Conservation (phyloP, 371 early-diverging fungal species). For the Mortierella sp. region DNA sequence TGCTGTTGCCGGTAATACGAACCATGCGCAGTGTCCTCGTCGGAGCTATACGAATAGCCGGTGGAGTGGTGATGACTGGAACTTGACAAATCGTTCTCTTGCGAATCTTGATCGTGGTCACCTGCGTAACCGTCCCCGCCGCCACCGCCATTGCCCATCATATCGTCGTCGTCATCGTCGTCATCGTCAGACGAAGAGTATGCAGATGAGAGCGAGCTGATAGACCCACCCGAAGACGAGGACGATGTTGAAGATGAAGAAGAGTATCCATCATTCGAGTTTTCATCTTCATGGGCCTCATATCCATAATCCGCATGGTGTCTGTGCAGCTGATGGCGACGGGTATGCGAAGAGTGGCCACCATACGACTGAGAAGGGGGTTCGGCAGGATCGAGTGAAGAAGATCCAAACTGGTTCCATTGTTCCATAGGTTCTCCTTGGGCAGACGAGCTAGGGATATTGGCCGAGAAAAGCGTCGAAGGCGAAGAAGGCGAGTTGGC, state of each 20-base stretch:
- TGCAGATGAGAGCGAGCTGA: constrained; percentile 10
- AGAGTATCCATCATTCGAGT: constrained; percentile 29
- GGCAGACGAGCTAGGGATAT: background rate
- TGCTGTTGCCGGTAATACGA: background rate
- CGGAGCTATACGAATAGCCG: too few species aligned
- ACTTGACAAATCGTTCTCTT: constrained; percentile 25
- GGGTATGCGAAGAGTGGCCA: constrained; percentile 3
- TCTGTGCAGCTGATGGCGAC: constrained; percentile 1
- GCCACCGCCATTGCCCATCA: constrained; percentile 6
- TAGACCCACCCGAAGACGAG: constrained; percentile 15
- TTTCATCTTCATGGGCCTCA: constrained; percentile 18
- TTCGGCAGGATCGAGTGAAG: constrained; percentile 12
- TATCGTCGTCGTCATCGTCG: constrained; percentile 17
- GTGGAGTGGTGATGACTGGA: constrained; percentile 5
- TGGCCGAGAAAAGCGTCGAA: constrained; percentile 40
- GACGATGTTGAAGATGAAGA: constrained; percentile 22
- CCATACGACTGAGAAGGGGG: constrained; percentile 5
- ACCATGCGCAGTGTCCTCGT: background rate
- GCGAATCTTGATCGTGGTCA: constrained; percentile 9
- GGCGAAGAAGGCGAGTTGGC: constrained; percentile 41
- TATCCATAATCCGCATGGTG: constrained; percentile 20
- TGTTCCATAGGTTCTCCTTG: constrained; percentile 30
- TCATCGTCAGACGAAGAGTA: constrained; percentile 29
- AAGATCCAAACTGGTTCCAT: constrained; percentile 31
- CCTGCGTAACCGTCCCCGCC: constrained; percentile 2